These are phyloP conservation scores for Epichloe uncinata DNA, from an alignment of 2,329 filamentous ascomycete species.

Conservation along the genomic window DNA sequence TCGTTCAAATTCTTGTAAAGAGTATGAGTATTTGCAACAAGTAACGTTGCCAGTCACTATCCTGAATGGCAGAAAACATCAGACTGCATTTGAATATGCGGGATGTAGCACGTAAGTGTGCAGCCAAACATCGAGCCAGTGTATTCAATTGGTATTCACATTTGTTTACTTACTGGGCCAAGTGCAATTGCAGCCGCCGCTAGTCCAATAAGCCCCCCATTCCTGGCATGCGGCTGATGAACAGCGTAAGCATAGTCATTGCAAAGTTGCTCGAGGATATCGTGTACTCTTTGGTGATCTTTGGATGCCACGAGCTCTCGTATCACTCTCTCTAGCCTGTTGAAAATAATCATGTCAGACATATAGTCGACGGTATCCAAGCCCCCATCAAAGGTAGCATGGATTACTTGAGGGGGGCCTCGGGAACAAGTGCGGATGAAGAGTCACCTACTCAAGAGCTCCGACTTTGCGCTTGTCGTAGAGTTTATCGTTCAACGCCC, in stretches of 20 bases:
- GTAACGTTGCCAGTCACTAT: not conserved
- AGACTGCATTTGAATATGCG: not conserved
- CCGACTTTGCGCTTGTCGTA: constrained; percentile 97
- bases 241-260: constrained; percentile 97
- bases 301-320: constrained; percentile 65
- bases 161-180: constrained; percentile 55
- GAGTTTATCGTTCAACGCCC: constrained; percentile 90
- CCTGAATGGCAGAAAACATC: too few relatives aligned
- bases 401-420: not conserved
- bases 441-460: constrained; percentile 68
- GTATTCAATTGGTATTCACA: not conserved
- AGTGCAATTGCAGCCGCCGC: constrained; percentile 93
- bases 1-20: not conserved
- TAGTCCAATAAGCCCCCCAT: constrained; percentile 89
- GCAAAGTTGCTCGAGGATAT: constrained; percentile 89
- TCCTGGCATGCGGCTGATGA: constrained; percentile 89
- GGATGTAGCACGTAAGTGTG: not conserved
- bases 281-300: constrained; percentile 69
- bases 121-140: not conserved
- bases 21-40: not conserved
- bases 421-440: not conserved
- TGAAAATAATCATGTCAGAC: constrained; percentile 7
- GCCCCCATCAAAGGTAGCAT: not conserved
- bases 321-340: constrained; percentile 78
- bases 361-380: not conserved